Evolutionary conservation across 73 alveolate genomes (phyloP), one percentile per base, ranked within the genome.

Genomic region (Uronychia binucleata): DNA sequence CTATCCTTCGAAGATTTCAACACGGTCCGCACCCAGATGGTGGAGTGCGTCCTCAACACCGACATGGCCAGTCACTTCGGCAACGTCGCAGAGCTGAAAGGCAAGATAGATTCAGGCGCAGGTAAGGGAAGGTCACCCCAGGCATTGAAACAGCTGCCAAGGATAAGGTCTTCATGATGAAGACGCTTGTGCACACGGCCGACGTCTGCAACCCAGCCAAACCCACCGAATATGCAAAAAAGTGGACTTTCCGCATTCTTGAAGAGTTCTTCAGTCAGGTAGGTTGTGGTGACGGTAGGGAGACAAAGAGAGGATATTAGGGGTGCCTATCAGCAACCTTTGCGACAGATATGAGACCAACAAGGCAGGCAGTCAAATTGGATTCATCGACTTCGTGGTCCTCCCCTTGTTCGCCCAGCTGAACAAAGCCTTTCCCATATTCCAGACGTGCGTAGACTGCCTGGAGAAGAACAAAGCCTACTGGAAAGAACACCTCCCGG

Each of bases 301-400:
- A 30, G 99, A 97, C 80, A 79, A 87, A 81, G 99, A 98, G 89
- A 94, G 95, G 83, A 85, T 88, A 31, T 59, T 89, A 32, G 98
- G 98, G 26, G 88, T 97, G 31, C 97, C 97, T 34, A 90, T 98
- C 58, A 78, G 99, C 28, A 81, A 90, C 83, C 89, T 93, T 33
- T 95, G 97, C 88, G 99, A 98, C 90, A 96, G 99, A 89, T 82
- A 95, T 81, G 97, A 97, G 58, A 96, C 98, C 27, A 97, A 95
- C 83, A 77, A 94, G 25, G 98, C 97, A 30, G 92, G 95, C 86
- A 87, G 97, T 14, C 95, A 97, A 90, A 90, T 98, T 30, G 99
- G 99, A 33, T 98, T 97, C 89, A 93, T 97, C 32, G 97, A 97
- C 77, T 97, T 89, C 90, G 94, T 98, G 59, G 98, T 93, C 78